Evolutionary conservation across 139 green algal species (phyloP), one percentile per base, ranked within the genome.

Genomic region (Coelastrella sp.): DNA sequence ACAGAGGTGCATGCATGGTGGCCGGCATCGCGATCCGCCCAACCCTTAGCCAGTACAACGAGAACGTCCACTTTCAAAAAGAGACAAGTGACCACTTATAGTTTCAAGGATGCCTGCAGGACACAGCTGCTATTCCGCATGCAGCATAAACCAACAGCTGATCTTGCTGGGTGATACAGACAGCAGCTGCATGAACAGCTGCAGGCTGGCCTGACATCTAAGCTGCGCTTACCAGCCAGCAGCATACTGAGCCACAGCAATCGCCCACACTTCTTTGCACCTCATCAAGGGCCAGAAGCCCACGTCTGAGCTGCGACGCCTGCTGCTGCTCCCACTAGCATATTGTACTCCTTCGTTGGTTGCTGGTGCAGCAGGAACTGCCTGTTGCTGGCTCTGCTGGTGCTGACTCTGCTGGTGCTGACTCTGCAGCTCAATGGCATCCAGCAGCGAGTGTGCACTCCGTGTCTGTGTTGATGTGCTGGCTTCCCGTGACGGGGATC

Each of bases 211-310:
- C 21, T 7, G 30, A 23, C 11, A 57, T 9, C 45, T 23, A 23
- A 13, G 45, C 15, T 9, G 45, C 15, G 45, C 53, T 64, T 60
- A 68, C 50, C 67, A 79, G 50, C 48, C 67, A 30, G 45, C 62
- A 13, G 67, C 84, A 87, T 95, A 97, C 86, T 97, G 94, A 7
- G 94, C 90, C 2, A 88, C 86, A 35, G 93, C 95, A 73, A 96
- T 96, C n/a, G 94, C 94, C 91, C 89, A 93, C n/a, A 96, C 91
- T 81, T 94, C 90, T 5, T 77, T 75, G 15, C 79, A 85, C 50
- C 63, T 68, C 80, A 86, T 86, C 45, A 86, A 67, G 21, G 80
- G 80, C 80, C 80, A 86, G 35, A 86, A 79, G 30, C 80, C 86
- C 3, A 86, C 80, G 21, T 57, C 27, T 32, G 19, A 17, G 38